These are phyloP conservation scores for Eucalyptus coolabah DNA, from an alignment of 345 rosid species.

Conservation along the genomic window DNA sequence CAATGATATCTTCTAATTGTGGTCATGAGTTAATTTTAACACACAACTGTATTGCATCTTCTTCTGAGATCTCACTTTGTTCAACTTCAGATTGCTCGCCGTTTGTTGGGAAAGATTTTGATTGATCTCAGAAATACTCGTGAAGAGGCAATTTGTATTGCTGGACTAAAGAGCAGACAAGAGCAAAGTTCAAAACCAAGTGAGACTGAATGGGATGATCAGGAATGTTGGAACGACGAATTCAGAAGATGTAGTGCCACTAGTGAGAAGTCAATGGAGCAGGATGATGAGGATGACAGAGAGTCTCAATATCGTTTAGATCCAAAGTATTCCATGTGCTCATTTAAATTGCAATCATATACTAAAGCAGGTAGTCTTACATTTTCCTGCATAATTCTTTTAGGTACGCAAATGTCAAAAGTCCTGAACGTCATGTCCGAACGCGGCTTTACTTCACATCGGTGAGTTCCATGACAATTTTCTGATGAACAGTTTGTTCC, in stretches of 20 bases:
- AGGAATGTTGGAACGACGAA: conserved; percentile 52
- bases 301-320: conserved; percentile 95
- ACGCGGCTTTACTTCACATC: conserved; percentile 99
- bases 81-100: conserved; percentile 69
- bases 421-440: conserved; percentile 97
- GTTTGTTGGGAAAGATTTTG: conserved; percentile 89
- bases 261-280: conserved; percentile 56
- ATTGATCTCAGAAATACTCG: conserved; percentile 96
- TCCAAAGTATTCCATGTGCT: conserved; percentile 49
- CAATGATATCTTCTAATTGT: background rate
- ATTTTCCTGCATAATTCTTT: background rate
- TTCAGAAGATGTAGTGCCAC: conserved; percentile 40
- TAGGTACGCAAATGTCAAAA: conserved; percentile 96
- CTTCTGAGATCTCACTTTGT: background rate
- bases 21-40: background rate
- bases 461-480: conserved; percentile 34
- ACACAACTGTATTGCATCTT: background rate
- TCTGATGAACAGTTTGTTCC: background rate
- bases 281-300: conserved; percentile 90
- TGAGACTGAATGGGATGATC: conserved; percentile 38
- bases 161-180: conserved; percentile 72
- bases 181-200: conserved; percentile 34
- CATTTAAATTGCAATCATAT: background rate
- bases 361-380: background rate
- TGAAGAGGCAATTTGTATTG: conserved; percentile 92